These are phyloP conservation scores for Penicillium sp. DNA, from an alignment of 2,329 filamentous ascomycete species.

Conservation along the genomic window DNA sequence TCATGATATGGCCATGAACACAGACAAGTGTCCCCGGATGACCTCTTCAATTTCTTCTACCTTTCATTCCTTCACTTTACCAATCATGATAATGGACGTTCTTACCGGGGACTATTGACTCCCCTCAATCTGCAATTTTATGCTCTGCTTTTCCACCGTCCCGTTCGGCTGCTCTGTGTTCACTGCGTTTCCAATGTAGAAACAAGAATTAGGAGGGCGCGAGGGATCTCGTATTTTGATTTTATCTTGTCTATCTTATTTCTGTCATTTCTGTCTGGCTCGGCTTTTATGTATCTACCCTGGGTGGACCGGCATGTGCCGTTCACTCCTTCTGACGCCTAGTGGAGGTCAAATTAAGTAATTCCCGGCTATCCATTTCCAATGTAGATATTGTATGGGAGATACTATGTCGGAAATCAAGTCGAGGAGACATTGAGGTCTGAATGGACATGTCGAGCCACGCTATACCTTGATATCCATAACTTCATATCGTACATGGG, in stretches of 20 bases:
- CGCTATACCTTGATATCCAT: neutral
- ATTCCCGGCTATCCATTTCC: neutral
- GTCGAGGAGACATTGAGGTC: neutral
- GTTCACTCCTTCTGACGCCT: slow-evolving; percentile 14
- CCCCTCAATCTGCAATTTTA: slow-evolving; percentile 1
- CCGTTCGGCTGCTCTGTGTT: slow-evolving; percentile 16
- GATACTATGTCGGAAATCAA: neutral
- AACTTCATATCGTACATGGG: neutral
- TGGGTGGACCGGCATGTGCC: slow-evolving; percentile 7
- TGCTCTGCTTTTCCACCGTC: slow-evolving; percentile 1
- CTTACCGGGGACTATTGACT: slow-evolving; percentile 9
- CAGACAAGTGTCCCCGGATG: neutral
- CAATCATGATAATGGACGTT: slow-evolving; percentile 5
- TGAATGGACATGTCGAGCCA: neutral
- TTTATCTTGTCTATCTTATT: slow-evolving; percentile 14
- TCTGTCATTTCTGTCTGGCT: slow-evolving; percentile 8
- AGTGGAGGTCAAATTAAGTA: slow-evolving; percentile 9
- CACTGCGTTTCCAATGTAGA: slow-evolving; percentile 26
- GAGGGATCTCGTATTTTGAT: slow-evolving; percentile 19
- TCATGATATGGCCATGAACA: neutral
- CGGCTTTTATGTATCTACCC: slow-evolving; percentile 8
- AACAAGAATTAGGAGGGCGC: slow-evolving; percentile 29
- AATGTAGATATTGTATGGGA: neutral
- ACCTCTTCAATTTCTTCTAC: neutral
- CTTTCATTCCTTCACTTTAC: neutral